phyloP scores from a whole-genome alignment of 352 stramenopile genomes.

The Globisporangium apiculatum region DNA sequence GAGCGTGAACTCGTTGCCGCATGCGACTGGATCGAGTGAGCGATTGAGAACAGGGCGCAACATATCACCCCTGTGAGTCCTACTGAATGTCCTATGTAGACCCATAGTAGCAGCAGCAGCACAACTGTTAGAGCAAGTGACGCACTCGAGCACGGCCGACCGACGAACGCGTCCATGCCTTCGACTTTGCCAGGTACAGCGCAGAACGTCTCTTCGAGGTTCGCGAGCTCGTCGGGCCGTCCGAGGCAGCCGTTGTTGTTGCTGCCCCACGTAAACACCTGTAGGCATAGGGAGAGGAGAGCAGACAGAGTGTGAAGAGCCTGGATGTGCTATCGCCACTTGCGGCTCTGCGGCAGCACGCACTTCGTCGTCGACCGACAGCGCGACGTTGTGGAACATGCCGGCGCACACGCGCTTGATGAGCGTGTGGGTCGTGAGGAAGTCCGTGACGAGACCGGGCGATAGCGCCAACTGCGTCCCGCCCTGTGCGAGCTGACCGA shows the following conservation, averaged over 20 bases:
- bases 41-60: not conserved
- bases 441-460: conserved; percentile 74
- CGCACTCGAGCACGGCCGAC: conserved; percentile 63
- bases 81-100: no score
- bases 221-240: conserved; percentile 52
- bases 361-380: conserved; percentile 88
- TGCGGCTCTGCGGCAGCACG: not conserved
- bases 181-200: conserved; percentile 71
- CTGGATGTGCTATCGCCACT: not conserved
- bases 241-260: conserved; percentile 90
- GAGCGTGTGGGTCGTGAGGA: conserved; percentile 74
- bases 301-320: not conserved
- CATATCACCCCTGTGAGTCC: not conserved
- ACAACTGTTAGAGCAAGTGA: not conserved
- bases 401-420: conserved; percentile 83
- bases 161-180: conserved; percentile 61
- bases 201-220: conserved; percentile 76
- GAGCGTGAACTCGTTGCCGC: conserved; percentile 89
- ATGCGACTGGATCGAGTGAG: conserved; percentile 54
- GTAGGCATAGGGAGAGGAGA: not conserved
- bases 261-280: conserved; percentile 92
- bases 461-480: conserved; percentile 55
- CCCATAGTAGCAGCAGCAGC: not conserved
- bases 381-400: conserved; percentile 89
- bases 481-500: conserved; percentile 78